A percentile compares a stretch with the other conserved stretches of the same genome.
These are phyloP conservation scores for Candida ficus DNA, from an alignment of 805 yeast species.

Conservation along the genomic window DNA sequence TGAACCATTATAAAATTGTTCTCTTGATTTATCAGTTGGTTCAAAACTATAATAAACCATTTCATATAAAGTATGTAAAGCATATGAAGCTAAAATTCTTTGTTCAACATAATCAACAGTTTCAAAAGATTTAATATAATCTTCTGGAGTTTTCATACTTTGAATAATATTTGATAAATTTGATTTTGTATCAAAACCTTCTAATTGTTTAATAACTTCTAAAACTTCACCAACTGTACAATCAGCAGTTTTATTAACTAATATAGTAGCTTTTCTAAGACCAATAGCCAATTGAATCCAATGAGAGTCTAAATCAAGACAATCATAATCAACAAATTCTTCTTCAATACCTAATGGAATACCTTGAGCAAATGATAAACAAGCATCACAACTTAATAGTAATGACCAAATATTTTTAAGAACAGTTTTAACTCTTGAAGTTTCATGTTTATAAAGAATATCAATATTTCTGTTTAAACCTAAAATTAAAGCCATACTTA, in stretches of 20 bases:
- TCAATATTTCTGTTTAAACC: conserved; percentile 23
- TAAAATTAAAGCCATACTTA: conserved; percentile 21
- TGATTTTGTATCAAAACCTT: conserved; percentile 12
- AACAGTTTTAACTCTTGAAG: neutral
- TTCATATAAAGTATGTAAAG: conserved; percentile 18
- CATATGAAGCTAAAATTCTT: conserved; percentile 8
- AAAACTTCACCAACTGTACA: conserved; percentile 14
- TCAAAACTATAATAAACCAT: conserved; percentile 12
- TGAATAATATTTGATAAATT: conserved; percentile 11
- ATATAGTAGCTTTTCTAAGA: conserved; percentile 11
- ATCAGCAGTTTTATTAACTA: conserved; percentile 5
- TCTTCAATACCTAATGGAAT: conserved; percentile 20
- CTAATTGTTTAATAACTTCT: conserved; percentile 12
- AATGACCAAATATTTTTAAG: conserved; percentile 18
- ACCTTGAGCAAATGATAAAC: conserved; percentile 17
- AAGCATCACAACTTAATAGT: conserved; percentile 16
- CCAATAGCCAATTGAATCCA: conserved; percentile 5
- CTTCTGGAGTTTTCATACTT: conserved; percentile 3
- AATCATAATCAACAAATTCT: conserved; percentile 5
- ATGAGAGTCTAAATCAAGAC: neutral
- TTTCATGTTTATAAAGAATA: conserved; percentile 10
- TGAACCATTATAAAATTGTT: conserved; percentile 12
- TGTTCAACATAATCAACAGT: conserved; percentile 6
- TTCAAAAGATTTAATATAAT: conserved; percentile 2
- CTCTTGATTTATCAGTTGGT: conserved; percentile 9